Conservation (phyloP, 1,284 basidiomycete species). For the Boletus austroedulis region DNA sequence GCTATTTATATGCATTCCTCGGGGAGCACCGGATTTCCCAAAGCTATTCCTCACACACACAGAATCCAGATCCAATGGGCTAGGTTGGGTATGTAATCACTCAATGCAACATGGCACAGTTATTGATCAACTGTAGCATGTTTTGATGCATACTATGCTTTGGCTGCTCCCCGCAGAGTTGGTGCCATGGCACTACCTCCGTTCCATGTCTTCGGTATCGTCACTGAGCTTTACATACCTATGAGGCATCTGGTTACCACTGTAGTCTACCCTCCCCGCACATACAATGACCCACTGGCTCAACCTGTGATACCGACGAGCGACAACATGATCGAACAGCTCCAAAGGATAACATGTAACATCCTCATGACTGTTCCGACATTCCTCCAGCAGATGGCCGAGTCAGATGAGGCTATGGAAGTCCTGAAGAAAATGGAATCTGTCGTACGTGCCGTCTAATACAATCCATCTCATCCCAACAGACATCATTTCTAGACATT, state of each 20-base stretch:
- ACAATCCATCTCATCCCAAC: too few relatives aligned
- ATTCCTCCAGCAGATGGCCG: slow-evolving; percentile 22
- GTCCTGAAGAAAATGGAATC: slow-evolving; percentile 11
- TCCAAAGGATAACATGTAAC: slow-evolving; percentile 5
- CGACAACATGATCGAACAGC: slow-evolving; percentile 9
- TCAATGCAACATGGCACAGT: background rate
- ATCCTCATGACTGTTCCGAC: slow-evolving; percentile 23
- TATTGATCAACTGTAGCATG: slow-evolving; percentile 6
- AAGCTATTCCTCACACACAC: slow-evolving; percentile 31
- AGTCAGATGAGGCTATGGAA: slow-evolving; percentile 4
- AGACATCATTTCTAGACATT: background rate
- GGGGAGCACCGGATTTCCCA: slow-evolving; percentile 41
- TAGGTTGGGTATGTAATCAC: slow-evolving; percentile 11
- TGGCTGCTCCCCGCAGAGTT: slow-evolving; percentile 17
- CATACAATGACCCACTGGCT: slow-evolving; percentile 6
- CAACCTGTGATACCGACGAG: slow-evolving; percentile 15
- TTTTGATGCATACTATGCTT: background rate
- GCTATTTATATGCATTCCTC: slow-evolving; percentile 39
- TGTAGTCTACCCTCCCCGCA: slow-evolving; percentile 15
- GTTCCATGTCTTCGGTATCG: slow-evolving; percentile 27
- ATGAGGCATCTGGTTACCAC: slow-evolving; percentile 9
- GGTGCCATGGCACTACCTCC: slow-evolving; percentile 28
- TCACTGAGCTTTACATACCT: slow-evolving; percentile 16
- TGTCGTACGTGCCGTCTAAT: slow-evolving; percentile 17
- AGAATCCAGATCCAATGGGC: slow-evolving; percentile 28